These are phyloP conservation scores for Pezicula rhizophila DNA, from an alignment of 2,329 filamentous ascomycete species.

Conservation along the genomic window DNA sequence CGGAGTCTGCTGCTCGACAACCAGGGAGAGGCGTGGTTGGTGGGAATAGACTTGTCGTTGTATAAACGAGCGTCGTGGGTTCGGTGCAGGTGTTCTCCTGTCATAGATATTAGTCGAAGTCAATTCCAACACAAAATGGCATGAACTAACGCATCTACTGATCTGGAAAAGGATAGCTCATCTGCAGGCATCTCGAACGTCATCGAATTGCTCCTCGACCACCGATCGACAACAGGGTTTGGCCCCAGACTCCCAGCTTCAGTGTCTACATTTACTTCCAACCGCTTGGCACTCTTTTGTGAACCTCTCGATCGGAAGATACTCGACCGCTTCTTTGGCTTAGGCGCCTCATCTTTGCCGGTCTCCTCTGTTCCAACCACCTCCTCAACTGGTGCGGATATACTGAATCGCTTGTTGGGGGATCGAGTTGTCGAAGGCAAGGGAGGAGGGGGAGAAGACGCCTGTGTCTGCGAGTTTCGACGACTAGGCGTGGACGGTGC, in stretches of 20 bases:
- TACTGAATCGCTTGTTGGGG: background rate
- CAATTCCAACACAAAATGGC: background rate
- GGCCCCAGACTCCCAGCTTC: conserved; percentile 4
- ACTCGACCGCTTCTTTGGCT: conserved; percentile 13
- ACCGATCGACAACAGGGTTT: conserved; percentile 3
- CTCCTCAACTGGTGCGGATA: background rate
- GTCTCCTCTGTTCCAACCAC: background rate
- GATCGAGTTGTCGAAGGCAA: background rate
- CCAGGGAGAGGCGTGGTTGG: conserved; percentile 21
- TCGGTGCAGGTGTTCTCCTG: conserved; percentile 10
- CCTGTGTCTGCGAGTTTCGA: conserved; percentile 17
- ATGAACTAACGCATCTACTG: conserved; percentile 1
- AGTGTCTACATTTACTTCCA: conserved; percentile 2
- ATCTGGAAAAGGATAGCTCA: background rate
- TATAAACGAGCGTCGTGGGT: background rate
- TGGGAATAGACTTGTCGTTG: conserved; percentile 1
- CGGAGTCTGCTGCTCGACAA: conserved; percentile 18
- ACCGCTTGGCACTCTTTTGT: conserved; percentile 5
- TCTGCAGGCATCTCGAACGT: conserved; percentile 1
- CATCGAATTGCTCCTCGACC: conserved; percentile 1
- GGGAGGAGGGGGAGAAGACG: conserved; percentile 5
- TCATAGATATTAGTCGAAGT: conserved; percentile 4
- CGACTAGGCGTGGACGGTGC: conserved; percentile 11
- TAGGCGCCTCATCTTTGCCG: background rate
- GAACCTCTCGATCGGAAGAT: conserved; percentile 22